Evolutionary conservation across 495 filamentous ascomycete species (phyloP), one percentile per base, ranked within the genome.

Genomic region (Penicillium samsonianum): DNA sequence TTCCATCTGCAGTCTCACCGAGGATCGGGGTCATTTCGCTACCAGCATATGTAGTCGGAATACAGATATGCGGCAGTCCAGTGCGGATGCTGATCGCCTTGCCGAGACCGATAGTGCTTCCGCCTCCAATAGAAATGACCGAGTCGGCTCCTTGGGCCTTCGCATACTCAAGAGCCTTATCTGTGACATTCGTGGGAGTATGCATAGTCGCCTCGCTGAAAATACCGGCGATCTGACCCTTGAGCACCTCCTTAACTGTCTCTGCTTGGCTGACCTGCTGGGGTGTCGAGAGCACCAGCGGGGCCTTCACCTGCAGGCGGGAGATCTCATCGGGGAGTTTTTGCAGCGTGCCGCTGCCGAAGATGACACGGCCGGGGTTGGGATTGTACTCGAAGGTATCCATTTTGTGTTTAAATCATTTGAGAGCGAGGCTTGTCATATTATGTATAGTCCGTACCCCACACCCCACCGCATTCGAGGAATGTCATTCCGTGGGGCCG

Each of bases 21-120:
- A 89, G 70, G 47, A 87, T 87, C 0, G 85, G 83, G 1, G 85
- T 88, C 77, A 88, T 87, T 65, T 88, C 86, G 55, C 84, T 86
- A 6, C 84, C 85, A 5, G 86, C 83, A 69, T 89, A 89, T 0
- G 85, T 88, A 12, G 85, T 89, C 12, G 86, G 84, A 38, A 88
- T 84, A 50, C 83, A 85, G 60, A 89, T 79, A 64, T 89, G 85
- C 22, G 80, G 79, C 44, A 88, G 65, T 0, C 83, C 84, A 6
- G 84, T 87, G 25, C 85, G 74, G 50, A 88, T 80, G 46, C 80
- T 83, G 58, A 89, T 82, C 3, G 86, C 86, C 65, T 89, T 88
- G 0, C 85, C 84, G 40, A 88, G 72, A 0, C 85, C 86, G 50
- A 87, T 84, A 0, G 86, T 87, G 57, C 81, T 85, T 26, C 86